Conservation (phyloP, 1,284 basidiomycete genomes). For the Boletellus deceptivus region DNA sequence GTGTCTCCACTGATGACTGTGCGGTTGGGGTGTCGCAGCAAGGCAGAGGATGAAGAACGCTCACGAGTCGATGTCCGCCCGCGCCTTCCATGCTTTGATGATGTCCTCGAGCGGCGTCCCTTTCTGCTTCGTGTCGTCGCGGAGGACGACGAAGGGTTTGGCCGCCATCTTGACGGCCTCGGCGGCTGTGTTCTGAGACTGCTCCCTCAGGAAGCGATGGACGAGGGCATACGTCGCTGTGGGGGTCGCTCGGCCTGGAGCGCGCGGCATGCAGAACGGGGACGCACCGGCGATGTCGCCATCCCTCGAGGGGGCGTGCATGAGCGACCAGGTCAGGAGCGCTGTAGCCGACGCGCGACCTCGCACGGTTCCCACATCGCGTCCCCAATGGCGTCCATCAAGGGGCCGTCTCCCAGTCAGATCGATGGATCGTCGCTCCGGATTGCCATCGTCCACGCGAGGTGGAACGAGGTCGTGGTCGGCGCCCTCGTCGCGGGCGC, state of each 20-base stretch:
- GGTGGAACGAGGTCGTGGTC: conserved; percentile 90
- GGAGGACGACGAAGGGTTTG: conserved; percentile 54
- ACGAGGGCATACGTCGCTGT: conserved; percentile 71
- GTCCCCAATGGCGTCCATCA: conserved; percentile 58
- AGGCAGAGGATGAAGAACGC: conserved; percentile 5
- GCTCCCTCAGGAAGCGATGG: conserved; percentile 66
- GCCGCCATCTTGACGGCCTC: conserved; percentile 65
- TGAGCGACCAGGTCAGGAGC: too few relatives aligned
- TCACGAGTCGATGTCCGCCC: conserved; percentile 28
- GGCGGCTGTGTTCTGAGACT: conserved; percentile 62
- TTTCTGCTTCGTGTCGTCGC: conserved; percentile 48
- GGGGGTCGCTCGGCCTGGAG: conserved; percentile 12
- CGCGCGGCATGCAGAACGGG: neutral
- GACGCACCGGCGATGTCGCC: conserved; percentile 47
- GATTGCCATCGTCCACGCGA: conserved; percentile 87
- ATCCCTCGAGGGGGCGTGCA: conserved; percentile 38
- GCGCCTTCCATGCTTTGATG: conserved; percentile 56
- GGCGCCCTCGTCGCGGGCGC: conserved; percentile 81
- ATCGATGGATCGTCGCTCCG: conserved; percentile 80
- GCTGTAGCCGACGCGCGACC: neutral
- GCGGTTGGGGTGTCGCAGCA: conserved; percentile 3
- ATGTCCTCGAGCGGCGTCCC: conserved; percentile 60
- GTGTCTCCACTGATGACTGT: conserved; percentile 18
- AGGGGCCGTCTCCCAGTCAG: conserved; percentile 65
- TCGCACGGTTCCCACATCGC: conserved; percentile 18